Conservation (phyloP, 768 basidiomycete species). For the Paxillus involutus region DNA sequence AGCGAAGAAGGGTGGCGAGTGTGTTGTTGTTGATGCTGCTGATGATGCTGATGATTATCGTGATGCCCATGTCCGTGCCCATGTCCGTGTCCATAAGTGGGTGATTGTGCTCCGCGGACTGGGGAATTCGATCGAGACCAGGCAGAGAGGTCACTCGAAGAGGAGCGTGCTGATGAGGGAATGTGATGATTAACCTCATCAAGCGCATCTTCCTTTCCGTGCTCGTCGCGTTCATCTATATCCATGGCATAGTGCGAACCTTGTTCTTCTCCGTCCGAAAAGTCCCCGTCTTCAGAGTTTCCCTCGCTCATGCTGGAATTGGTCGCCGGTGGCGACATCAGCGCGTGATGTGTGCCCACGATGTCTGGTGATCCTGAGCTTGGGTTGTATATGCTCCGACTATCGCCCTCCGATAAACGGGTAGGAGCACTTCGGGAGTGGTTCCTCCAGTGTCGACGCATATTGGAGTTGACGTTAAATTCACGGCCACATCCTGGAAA, state of each 20-base stretch:
- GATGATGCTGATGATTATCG: conserved; percentile 1
- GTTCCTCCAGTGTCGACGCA: conserved; percentile 78
- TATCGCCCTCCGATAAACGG: conserved; percentile 19
- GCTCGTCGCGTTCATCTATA: conserved; percentile 12
- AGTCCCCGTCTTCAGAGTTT: conserved; percentile 27
- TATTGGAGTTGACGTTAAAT: conserved; percentile 85
- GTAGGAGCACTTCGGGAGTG: conserved; percentile 39
- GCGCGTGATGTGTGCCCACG: conserved; percentile 6
- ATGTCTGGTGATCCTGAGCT: neutral
- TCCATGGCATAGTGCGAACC: conserved; percentile 23
- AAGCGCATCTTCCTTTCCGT: neutral
- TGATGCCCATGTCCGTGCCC: neutral
- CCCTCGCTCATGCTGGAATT: conserved; percentile 29
- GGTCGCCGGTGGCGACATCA: conserved; percentile 31
- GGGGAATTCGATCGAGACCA: conserved; percentile 29
- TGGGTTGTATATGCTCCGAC: conserved; percentile 14
- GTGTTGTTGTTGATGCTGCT: conserved; percentile 16
- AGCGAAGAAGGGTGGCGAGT: conserved; percentile 6
- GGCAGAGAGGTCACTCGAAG: conserved; percentile 21
- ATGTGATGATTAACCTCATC: conserved; percentile 15
- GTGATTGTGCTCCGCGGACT: conserved; percentile 9
- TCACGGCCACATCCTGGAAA: conserved; percentile 72
- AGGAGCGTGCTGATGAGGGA: conserved; percentile 15
- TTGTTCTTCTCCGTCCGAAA: conserved; percentile 22
- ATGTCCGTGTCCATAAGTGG: conserved; percentile 9